Evolutionary conservation across 2,329 filamentous ascomycete genomes (phyloP), one percentile per base, ranked within the genome.

Genomic region (Phialemoniopsis sp.): DNA sequence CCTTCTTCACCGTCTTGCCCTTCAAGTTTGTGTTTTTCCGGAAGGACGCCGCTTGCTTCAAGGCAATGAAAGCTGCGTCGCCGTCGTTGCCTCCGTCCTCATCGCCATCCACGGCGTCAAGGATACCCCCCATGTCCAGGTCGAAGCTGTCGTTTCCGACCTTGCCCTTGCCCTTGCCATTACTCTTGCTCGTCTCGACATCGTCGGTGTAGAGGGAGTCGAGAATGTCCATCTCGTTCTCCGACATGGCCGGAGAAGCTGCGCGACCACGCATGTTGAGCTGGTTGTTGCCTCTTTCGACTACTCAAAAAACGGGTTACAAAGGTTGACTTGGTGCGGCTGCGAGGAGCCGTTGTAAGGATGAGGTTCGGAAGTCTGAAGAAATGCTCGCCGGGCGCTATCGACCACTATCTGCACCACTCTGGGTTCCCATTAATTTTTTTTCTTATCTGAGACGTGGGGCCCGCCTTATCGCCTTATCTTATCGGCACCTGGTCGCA

Each of bases 161-260:
- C 52, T 36, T 44, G 55, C 38, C 48, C 59, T 42, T 58, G 61
- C 40, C 55, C 64, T 46, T 47, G 56, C 48, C 60, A 62, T 37
- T 50, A 47, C 46, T 60, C 48, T 42, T 54, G 36, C 49, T 62
- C 15, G 39, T 66, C 57, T 68, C 67, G 43, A 65, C 68, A 38
- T 68, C 72, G 42, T 73, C 76, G 38, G 81, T 76, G 53, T 91
- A 85, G 10, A 96, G 72, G 3, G 85, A 83, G 45, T 76, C 82
- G 15, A 89, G 80, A 38, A 98, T 96, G 56, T 98, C 93, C 55
- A 94, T 81, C 57, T 95, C 93, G 49, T 83, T 86, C 65, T 97
- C 91, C 36, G 91, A 97, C 42, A 77, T 73, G 36, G 89, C 80
- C 43, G 91, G 93, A 32, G 93, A 97, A 41, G 76, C 75, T 55